Conservation (phyloP, 768 basidiomycete species). For the Suillus plorans region DNA sequence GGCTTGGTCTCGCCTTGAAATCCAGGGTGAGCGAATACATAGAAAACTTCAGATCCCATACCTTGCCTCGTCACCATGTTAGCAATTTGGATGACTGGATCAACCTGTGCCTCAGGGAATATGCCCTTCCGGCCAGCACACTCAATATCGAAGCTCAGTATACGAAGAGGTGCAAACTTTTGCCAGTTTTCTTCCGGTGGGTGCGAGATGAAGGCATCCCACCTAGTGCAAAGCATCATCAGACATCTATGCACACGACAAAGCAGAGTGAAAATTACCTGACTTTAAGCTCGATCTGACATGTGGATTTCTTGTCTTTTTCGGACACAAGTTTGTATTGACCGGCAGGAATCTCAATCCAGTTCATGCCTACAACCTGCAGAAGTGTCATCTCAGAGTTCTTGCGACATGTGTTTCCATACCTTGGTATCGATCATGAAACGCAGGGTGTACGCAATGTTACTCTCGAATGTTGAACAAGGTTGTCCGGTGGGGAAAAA, state of each 20-base stretch:
- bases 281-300: slow-evolving; percentile 85
- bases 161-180: slow-evolving; percentile 87
- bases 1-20: slow-evolving; percentile 81
- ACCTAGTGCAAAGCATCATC: slow-evolving; percentile 45
- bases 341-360: slow-evolving; percentile 90
- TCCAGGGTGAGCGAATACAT: neutral
- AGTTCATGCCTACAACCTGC: slow-evolving; percentile 97
- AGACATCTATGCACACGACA: slow-evolving; percentile 6
- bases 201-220: slow-evolving; percentile 85
- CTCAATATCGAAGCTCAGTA: slow-evolving; percentile 98
- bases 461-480: slow-evolving; percentile 86
- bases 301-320: slow-evolving; percentile 67
- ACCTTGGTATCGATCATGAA: slow-evolving; percentile 99
- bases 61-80: slow-evolving; percentile 99
- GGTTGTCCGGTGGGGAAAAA: slow-evolving; percentile 49
- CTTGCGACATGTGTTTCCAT: slow-evolving; percentile 2
- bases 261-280: slow-evolving; percentile 44
- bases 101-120: slow-evolving; percentile 86
- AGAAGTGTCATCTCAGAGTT: slow-evolving; percentile 4
- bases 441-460: slow-evolving; percentile 85
- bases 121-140: slow-evolving; percentile 97
- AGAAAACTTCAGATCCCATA: slow-evolving; percentile 28
- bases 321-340: slow-evolving; percentile 66
- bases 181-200: slow-evolving; percentile 91
- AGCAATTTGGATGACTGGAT: slow-evolving; percentile 98